Percentiles rank a stretch among this genome's conserved stretches.
Evolutionary conservation across 495 filamentous ascomycete genomes (phyloP).

Genomic region (Amphirosellinia nigrospora): DNA sequence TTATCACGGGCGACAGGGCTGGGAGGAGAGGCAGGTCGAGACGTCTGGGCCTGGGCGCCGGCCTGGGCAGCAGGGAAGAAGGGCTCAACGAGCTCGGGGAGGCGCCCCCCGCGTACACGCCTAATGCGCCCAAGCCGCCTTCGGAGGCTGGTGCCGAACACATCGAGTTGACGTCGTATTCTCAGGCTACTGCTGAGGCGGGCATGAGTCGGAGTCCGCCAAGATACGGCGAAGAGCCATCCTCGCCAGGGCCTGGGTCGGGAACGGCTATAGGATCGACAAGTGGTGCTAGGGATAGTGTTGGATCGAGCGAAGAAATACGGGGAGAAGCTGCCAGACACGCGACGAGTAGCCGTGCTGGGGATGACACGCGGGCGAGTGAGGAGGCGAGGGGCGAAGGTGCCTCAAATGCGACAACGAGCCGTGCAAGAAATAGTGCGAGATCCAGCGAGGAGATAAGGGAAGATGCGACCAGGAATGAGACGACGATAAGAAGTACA

Average conservation of each 20-base stretch:
- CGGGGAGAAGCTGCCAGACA: not conserved
- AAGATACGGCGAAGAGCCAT: constrained; percentile 28
- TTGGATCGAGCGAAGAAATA: not conserved
- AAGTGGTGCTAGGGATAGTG: not conserved
- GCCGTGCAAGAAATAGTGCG: not conserved
- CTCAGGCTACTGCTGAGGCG: constrained; percentile 20
- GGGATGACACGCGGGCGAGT: not conserved
- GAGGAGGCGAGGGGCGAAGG: not conserved
- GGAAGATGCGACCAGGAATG: not conserved
- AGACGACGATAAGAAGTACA: not conserved
- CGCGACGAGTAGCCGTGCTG: not conserved
- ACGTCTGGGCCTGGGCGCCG: constrained; percentile 28
- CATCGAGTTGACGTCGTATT: constrained; percentile 28
- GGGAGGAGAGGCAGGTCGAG: constrained; percentile 22
- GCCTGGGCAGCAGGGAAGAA: constrained; percentile 44
- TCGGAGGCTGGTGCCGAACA: constrained; percentile 36
- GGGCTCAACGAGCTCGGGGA: constrained; percentile 65
- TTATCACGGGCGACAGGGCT: constrained; percentile 26
- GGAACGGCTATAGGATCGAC: not conserved
- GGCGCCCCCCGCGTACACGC: constrained; percentile 61
- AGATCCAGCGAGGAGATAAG: not conserved
- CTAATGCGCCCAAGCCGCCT: constrained; percentile 34
- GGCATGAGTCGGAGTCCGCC: constrained; percentile 33
- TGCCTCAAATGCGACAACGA: not conserved
- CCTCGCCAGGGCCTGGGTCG: not conserved